phyloP scores from a whole-genome alignment of 2,329 filamentous ascomycete species.

The Penicillium sp. region DNA sequence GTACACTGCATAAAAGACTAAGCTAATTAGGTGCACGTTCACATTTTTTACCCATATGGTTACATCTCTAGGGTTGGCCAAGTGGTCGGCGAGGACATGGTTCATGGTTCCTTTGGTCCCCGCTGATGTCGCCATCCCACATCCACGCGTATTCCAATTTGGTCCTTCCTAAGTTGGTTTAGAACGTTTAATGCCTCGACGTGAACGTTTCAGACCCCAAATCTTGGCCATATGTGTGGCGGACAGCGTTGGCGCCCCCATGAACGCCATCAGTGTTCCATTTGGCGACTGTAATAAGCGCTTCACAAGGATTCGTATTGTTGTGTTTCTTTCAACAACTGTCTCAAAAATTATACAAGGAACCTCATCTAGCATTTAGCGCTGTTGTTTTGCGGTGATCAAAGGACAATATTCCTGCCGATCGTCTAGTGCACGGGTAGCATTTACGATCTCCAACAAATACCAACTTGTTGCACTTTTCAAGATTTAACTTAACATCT shows the following conservation, averaged over 20 bases:
- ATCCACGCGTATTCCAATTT: neutral
- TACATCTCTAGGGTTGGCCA: neutral
- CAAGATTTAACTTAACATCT: neutral
- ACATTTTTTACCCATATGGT: neutral
- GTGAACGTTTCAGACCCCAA: slow-evolving; percentile 1
- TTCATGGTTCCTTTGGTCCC: slow-evolving; percentile 9
- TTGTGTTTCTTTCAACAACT: neutral
- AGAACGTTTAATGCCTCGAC: neutral
- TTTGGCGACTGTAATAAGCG: neutral
- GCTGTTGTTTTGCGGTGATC: neutral
- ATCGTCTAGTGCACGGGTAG: neutral
- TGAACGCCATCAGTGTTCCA: neutral
- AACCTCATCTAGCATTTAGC: neutral
- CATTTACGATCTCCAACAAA: neutral
- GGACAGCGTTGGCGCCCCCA: neutral
- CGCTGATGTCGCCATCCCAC: neutral
- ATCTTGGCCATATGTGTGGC: neutral
- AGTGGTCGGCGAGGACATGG: slow-evolving; percentile 1
- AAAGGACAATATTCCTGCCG: no score
- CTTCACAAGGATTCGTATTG: neutral
- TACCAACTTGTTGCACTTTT: neutral
- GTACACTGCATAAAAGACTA: neutral
- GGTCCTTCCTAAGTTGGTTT: neutral
- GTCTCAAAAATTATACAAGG: no score
- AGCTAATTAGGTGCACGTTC: neutral